These are phyloP conservation scores for Cronartium ribicola DNA, from an alignment of 1,284 basidiomycete species.

Conservation along the genomic window DNA sequence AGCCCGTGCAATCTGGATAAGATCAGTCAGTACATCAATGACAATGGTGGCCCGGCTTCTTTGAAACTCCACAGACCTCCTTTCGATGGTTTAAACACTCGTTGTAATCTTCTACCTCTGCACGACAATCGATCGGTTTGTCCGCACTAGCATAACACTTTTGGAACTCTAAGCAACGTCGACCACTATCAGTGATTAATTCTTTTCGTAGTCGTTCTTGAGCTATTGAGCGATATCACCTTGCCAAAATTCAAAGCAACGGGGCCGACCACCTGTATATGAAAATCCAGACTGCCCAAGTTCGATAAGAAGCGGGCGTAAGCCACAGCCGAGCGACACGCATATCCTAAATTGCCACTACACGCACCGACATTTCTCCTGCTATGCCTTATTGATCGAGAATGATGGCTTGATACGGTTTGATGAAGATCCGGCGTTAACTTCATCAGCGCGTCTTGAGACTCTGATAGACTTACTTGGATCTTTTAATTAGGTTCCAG, in stretches of 20 bases:
- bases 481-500: no score
- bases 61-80: conserved; percentile 45
- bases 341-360: no score
- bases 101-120: conserved; percentile 51
- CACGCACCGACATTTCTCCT: no score
- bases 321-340: no score
- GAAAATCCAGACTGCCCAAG: conserved; percentile 50
- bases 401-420: no score
- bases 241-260: conserved; percentile 52
- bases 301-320: no score
- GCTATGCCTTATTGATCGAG: no score
- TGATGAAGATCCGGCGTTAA: no score
- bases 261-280: conserved; percentile 50
- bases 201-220: not conserved
- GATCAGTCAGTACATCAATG: not conserved
- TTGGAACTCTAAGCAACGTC: conserved; percentile 47
- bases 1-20: not conserved
- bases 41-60: not conserved
- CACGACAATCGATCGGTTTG: conserved; percentile 48
- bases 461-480: no score
- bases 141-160: conserved; percentile 52
- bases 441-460: no score
- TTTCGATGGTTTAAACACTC: conserved; percentile 52
- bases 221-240: not conserved
- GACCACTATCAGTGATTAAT: not conserved